Evolutionary conservation across 345 rosid species (phyloP).

Genomic region (Corchorus capsularis): DNA sequence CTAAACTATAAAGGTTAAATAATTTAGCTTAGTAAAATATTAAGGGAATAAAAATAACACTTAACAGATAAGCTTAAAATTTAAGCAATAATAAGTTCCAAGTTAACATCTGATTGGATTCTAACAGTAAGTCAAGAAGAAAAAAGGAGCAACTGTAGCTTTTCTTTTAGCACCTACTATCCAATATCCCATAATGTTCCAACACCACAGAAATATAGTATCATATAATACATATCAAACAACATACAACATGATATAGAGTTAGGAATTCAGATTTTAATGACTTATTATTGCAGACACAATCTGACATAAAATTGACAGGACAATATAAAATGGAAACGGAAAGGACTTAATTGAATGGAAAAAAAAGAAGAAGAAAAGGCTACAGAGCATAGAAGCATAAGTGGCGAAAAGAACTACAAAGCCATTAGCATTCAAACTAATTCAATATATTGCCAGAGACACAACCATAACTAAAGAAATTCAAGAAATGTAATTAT

Average conservation of each 20-base stretch:
- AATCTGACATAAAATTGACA: not conserved
- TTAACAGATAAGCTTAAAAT: not conserved
- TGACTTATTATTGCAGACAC: not conserved
- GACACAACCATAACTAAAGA: not conserved
- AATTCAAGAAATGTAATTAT: not conserved
- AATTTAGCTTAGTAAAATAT: not conserved
- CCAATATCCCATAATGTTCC: slow-evolving; percentile 4
- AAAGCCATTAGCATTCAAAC: not conserved
- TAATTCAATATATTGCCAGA: not conserved
- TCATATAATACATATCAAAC: not conserved
- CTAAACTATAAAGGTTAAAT: not conserved
- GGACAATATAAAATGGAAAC: not conserved
- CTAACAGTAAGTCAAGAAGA: too few species aligned
- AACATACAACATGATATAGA: not conserved
- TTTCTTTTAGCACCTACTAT: slow-evolving; percentile 12
- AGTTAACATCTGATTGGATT: too few species aligned
- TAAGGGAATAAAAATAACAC: slow-evolving; percentile 7
- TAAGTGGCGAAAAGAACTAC: not conserved
- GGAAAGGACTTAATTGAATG: not conserved
- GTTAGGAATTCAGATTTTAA: not conserved
- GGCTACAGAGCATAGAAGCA: not conserved
- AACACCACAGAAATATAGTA: not conserved
- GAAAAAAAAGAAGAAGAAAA: not conserved
- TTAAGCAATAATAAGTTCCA: too few species aligned
- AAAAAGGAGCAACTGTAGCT: too few species aligned